Evolutionary conservation across 169 alveolate species (phyloP), one percentile per base, ranked within the genome.

Genomic region (Blepharisma undulans): DNA sequence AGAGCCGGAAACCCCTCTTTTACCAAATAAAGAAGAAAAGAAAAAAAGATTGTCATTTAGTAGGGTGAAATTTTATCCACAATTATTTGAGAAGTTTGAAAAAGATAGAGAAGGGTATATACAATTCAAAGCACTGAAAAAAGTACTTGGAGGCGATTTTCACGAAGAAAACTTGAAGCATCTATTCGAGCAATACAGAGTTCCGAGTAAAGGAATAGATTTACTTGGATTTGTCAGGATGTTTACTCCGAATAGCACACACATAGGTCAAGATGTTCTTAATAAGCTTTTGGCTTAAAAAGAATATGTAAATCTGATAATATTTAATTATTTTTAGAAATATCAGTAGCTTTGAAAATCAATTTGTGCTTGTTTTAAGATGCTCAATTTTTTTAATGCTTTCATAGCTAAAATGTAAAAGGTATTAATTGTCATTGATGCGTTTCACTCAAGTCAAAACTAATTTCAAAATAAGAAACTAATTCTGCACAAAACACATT

Each of bases 51-150:
- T 79, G 87, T 29, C 34, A 4, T 79, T 25, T n/a, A 27, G 87
- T 12, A 79, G 19, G 14, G 34, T 66, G 10, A 30, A 27, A 18
- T 12, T 74, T 74, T 74, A 74, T 29, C 29, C 48, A 22, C 80
- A 74, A n/a, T 19, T 82, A 1, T 82, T 82, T 82, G n/a, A 36
- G 84, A 34, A 82, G n/a, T 36, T 22, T 72, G 89, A 82, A 32
- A 60, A 21, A 8, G 60, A 82, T 60, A 74, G 22, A 21, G 89
- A 82, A 1, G 89, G 89, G 34, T 27, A 18, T 10, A 60, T 82
- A 1, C 36, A 30, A 19, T 82, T 82, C 7, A 59, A 82, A 21
- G 89, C 33, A 8, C 78, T 82, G 61, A 82, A 60, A 82, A 82
- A 34, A 21, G 89, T 30, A 1, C 89, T 82, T 60, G 78, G 60